phyloP scores from a whole-genome alignment of 2,329 filamentous ascomycete species.

The Apiospora marii region DNA sequence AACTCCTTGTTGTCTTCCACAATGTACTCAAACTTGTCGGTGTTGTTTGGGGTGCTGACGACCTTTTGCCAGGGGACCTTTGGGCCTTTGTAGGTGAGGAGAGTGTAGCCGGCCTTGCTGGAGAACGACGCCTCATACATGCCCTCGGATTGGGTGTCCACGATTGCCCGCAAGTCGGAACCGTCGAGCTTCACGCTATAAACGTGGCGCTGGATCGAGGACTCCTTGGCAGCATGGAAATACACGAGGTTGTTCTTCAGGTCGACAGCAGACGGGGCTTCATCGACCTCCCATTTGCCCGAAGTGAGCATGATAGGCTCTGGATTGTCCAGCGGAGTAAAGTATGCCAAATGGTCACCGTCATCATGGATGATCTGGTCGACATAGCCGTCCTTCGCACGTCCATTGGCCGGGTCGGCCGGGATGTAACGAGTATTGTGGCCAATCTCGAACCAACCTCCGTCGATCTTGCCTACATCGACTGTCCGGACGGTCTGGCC shows the following conservation, averaged over 20 bases:
- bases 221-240: constrained; percentile 86
- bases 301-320: constrained; percentile 87
- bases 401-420: constrained; percentile 78
- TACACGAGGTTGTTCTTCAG: constrained; percentile 88
- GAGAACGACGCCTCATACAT: constrained; percentile 90
- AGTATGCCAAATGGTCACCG: constrained; percentile 92
- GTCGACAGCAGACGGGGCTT: constrained; percentile 85
- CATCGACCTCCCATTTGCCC: constrained; percentile 90
- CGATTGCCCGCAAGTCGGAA: constrained; percentile 74
- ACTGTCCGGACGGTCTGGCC: constrained; percentile 82
- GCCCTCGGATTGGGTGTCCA: constrained; percentile 74
- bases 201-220: constrained; percentile 87
- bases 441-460: constrained; percentile 96
- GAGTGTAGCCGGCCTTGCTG: constrained; percentile 77
- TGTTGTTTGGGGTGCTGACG: constrained; percentile 78
- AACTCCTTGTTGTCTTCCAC: constrained; percentile 83
- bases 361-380: constrained; percentile 88
- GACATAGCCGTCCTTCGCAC: constrained; percentile 87
- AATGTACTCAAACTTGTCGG: constrained; percentile 68
- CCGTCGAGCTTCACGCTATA: constrained; percentile 91
- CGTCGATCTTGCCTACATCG: constrained; percentile 85
- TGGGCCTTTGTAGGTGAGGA: constrained; percentile 87
- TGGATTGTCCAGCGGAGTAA: constrained; percentile 83
- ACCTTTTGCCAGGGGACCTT: constrained; percentile 91
- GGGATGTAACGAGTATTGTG: constrained; percentile 87